Evolutionary conservation across 129 eudicot genomes (phyloP).

Genomic region (Cynara cardunculus): DNA sequence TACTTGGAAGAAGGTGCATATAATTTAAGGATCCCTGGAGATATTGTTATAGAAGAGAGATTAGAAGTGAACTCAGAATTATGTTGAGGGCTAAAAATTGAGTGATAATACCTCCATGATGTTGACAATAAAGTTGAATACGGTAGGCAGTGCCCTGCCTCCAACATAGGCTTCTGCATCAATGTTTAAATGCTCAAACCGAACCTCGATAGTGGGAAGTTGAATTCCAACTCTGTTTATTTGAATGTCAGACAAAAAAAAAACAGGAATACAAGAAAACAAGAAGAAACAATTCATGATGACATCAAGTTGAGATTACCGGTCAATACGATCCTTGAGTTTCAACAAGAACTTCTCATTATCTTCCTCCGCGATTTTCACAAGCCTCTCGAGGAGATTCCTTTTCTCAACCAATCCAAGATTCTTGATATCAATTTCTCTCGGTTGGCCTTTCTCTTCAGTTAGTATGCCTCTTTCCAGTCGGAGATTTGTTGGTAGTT

Average conservation of each 20-base stretch:
- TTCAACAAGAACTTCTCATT: constrained; percentile 79
- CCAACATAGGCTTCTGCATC: constrained; percentile 67
- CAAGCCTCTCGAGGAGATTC: constrained; percentile 66
- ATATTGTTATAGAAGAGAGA: background rate
- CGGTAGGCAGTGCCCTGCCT: constrained; percentile 63
- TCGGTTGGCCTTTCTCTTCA: constrained; percentile 43
- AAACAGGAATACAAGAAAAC: background rate
- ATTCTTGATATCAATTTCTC: constrained; percentile 63
- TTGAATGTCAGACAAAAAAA: background rate
- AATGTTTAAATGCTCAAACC: constrained; percentile 61
- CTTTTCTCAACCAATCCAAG: constrained; percentile 61
- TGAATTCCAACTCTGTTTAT: constrained; percentile 62
- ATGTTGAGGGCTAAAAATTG: background rate
- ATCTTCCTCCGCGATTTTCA: constrained; percentile 77
- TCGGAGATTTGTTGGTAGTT: constrained; percentile 72
- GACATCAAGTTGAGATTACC: constrained; percentile 38
- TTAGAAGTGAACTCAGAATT: constrained; percentile 2
- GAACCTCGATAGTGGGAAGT: constrained; percentile 66
- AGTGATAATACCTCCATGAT: constrained; percentile 44
- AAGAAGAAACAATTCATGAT: background rate
- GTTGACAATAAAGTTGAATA: constrained; percentile 55
- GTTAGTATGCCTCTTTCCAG: constrained; percentile 58
- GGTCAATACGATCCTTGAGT: constrained; percentile 66
- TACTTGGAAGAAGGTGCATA: constrained; percentile 57
- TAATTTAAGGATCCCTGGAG: constrained; percentile 50